Base-by-base conservation (phyloP, 352 stramenopile species). In the Globisporangium nagaii region DNA sequence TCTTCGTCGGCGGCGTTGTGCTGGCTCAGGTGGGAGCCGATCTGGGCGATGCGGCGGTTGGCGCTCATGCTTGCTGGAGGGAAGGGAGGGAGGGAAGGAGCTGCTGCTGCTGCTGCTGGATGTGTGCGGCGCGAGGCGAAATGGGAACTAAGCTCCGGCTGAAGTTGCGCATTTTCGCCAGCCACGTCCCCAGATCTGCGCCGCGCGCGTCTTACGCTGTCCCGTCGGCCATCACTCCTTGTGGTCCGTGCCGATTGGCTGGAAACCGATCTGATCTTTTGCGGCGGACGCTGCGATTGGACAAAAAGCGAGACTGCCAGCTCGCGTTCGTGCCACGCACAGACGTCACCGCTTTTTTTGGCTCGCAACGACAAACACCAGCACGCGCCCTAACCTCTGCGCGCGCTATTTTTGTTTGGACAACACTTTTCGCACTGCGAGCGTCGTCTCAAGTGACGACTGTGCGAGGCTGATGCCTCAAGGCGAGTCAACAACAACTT, bases 11-110 rank as follows among this genome's bases (percentile, higher is more conserved):
- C 65, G 47, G 63, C 60, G 49, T 76, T 71, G 62, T 81, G 67
- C 45, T 78, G 71, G 60, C 73, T 81, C 50, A 92, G 47, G 56
- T 91, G 79, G 60, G 66, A 72, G 59, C 75, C 70, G 60, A 93
- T 76, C 49, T 90, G 76, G 65, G 67, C 76, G 65, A 93, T 85
- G 53, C 83, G 83, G 61, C 81, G 71, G 52, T 75, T 73, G 56
- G 73, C 63, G 68, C 75, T 88, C 77, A 88, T 90, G 24, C 19
- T 56, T 39, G 43, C 10, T 37, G 19, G 20, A 31, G 22, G 24
- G 20, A 20, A 10, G 28, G 39, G 53, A 20, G 13, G 15, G 34
- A 10, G 15, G 47, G 50, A 17, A 24, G 12, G 45, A n/a, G 55
- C 8, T 22, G 36, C 17, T 44, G 40, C 43, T 28, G 41, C 32